phyloP scores from a whole-genome alignment of 495 filamentous ascomycete genomes.

The Penicillium pancosmium region DNA sequence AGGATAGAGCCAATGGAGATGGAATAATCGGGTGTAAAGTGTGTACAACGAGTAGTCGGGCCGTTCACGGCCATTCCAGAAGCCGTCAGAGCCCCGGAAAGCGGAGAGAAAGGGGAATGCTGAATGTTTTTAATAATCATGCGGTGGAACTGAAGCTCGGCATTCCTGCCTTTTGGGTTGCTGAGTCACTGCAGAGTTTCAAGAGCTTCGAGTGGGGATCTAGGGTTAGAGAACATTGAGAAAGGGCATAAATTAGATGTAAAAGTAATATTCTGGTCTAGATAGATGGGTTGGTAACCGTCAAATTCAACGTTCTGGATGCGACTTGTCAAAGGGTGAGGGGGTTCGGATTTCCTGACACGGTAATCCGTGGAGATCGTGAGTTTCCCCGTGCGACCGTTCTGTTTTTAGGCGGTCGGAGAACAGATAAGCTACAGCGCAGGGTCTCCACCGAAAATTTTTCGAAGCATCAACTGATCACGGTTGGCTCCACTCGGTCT shows the following conservation, averaged over 20 bases:
- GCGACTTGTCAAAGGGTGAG: slow-evolving; percentile 21
- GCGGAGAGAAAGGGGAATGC: background rate
- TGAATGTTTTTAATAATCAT: background rate
- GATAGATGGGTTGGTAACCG: background rate
- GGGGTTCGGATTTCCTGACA: slow-evolving; percentile 31
- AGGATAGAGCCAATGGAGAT: background rate
- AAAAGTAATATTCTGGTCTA: background rate
- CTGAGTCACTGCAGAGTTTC: slow-evolving; percentile 4
- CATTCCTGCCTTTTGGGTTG: slow-evolving; percentile 5
- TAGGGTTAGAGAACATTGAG: background rate
- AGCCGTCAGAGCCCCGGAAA: background rate
- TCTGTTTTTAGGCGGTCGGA: slow-evolving; percentile 21
- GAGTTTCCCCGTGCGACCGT: slow-evolving; percentile 26
- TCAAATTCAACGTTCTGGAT: slow-evolving; percentile 7
- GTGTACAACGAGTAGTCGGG: too few species aligned
- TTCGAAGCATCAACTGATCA: slow-evolving; percentile 38
- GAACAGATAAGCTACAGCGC: slow-evolving; percentile 32
- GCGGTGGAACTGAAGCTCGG: slow-evolving; percentile 1
- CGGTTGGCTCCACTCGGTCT: slow-evolving; percentile 15
- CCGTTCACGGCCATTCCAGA: background rate
- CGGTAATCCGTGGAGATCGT: slow-evolving; percentile 37
- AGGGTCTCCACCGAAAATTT: slow-evolving; percentile 33
- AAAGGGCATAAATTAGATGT: background rate
- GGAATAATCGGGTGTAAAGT: background rate
- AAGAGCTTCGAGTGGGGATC: background rate